Evolutionary conservation across 2,329 filamentous ascomycete species (phyloP).

Genomic region (Colletotrichum lindemuthianum): DNA sequence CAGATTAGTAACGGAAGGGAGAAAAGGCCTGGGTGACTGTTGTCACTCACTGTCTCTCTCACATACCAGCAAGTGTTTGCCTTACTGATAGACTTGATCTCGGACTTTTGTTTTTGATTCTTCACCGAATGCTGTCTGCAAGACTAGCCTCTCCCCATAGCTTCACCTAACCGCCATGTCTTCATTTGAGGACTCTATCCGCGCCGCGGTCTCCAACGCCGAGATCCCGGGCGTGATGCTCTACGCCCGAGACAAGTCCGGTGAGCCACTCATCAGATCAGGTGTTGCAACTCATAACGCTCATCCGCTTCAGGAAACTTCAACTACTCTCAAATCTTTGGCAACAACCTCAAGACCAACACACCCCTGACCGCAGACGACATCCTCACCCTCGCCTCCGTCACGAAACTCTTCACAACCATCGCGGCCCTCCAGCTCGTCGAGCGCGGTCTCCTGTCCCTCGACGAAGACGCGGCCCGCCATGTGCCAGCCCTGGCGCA

Average conservation of each 20-base stretch:
- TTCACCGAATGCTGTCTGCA: not conserved
- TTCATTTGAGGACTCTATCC: constrained; percentile 27
- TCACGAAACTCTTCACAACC: constrained; percentile 58
- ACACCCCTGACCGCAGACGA: constrained; percentile 48
- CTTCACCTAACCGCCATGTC: constrained; percentile 5
- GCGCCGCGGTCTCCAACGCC: constrained; percentile 24
- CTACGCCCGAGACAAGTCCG: constrained; percentile 26
- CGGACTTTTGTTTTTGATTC: not conserved
- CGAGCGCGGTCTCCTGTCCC: constrained; percentile 57
- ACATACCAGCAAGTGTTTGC: too few relatives aligned
- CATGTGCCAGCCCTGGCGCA: constrained; percentile 59
- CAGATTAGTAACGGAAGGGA: not conserved
- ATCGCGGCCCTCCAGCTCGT: constrained; percentile 65
- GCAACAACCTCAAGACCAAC: constrained; percentile 37
- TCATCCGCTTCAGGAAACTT: constrained; percentile 10
- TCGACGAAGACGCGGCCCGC: constrained; percentile 56
- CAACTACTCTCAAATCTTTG: constrained; percentile 24
- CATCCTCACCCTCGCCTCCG: constrained; percentile 49
- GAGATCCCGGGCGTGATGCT: constrained; percentile 33
- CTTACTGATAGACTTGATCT: too few relatives aligned
- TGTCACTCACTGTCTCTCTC: not conserved
- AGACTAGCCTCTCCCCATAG: too few relatives aligned
- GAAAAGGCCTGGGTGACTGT: not conserved
- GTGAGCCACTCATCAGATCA: not conserved
- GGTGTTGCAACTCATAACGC: not conserved